These are phyloP conservation scores for Penicillium antarcticum DNA, from an alignment of 495 filamentous ascomycete species.

Conservation along the genomic window DNA sequence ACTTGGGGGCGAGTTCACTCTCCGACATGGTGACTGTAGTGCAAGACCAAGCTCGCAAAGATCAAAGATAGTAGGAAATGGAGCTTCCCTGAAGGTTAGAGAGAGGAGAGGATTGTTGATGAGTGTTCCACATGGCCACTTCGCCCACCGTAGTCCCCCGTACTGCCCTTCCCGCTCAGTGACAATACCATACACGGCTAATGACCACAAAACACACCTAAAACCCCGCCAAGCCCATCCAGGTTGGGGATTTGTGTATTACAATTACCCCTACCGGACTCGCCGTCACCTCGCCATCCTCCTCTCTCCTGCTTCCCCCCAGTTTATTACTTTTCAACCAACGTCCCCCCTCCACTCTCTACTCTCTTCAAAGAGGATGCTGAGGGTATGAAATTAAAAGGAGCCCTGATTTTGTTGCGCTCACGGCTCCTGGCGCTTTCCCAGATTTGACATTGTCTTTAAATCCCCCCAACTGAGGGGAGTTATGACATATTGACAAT, in stretches of 20 bases:
- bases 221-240: background rate
- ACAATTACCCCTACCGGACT: slow-evolving; percentile 22
- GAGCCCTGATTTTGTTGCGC: slow-evolving; percentile 48
- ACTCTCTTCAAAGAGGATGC: slow-evolving; percentile 32
- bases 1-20: slow-evolving; percentile 73
- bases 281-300: slow-evolving; percentile 21
- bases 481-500: slow-evolving; percentile 33
- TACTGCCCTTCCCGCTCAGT: slow-evolving; percentile 8
- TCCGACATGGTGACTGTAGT: slow-evolving; percentile 55
- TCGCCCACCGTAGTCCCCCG: slow-evolving; percentile 22
- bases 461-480: slow-evolving; percentile 14
- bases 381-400: slow-evolving; percentile 47
- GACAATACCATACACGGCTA: slow-evolving; percentile 18
- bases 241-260: slow-evolving; percentile 4
- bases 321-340: slow-evolving; percentile 24
- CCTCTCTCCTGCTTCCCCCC: slow-evolving; percentile 16
- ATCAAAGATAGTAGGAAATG: background rate
- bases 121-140: slow-evolving; percentile 20
- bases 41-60: background rate
- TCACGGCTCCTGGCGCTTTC: slow-evolving; percentile 43
- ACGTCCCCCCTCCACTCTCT: slow-evolving; percentile 5
- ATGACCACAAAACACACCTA: too few species aligned
- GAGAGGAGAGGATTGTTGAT: slow-evolving; percentile 2
- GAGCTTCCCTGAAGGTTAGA: background rate
- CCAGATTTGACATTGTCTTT: slow-evolving; percentile 25